phyloP scores from a whole-genome alignment of 164 flowering plant genomes.

The Euptelea pleiosperma region DNA sequence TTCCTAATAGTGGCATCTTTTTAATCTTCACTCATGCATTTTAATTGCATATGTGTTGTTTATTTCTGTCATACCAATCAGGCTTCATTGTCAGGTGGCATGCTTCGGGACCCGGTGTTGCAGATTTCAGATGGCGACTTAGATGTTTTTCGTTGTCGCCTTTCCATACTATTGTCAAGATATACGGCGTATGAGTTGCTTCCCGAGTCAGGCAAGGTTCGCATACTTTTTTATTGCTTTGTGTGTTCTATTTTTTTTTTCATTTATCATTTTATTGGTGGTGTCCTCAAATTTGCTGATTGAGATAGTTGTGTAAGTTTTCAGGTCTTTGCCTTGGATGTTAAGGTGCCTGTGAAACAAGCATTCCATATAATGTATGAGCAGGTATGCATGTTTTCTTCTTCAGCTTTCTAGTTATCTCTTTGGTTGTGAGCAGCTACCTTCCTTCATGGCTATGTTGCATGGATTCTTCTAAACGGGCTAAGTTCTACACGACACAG shows the following conservation, averaged over 20 bases:
- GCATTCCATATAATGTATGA: constrained; percentile 84
- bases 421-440: too few species aligned
- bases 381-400: constrained; percentile 48
- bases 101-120: constrained; percentile 15
- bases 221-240: constrained; percentile 31
- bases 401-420: constrained; percentile 3
- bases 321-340: constrained; percentile 77
- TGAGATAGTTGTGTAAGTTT: constrained; percentile 8
- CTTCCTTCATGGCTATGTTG: too few species aligned
- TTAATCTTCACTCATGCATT: not conserved
- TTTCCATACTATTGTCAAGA: constrained; percentile 32
- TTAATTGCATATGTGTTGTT: constrained; percentile 5
- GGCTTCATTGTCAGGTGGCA: constrained; percentile 27
- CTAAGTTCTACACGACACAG: too few species aligned
- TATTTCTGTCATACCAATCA: constrained; percentile 16
- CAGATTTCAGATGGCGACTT: constrained; percentile 27
- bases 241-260: constrained; percentile 1
- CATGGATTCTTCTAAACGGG: too few species aligned
- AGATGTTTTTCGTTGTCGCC: constrained; percentile 22
- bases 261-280: not conserved
- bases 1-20: not conserved
- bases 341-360: constrained; percentile 70
- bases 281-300: not conserved
- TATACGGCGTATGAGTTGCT: constrained; percentile 45
- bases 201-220: constrained; percentile 91